These are phyloP conservation scores for Nemania diffusa DNA, from an alignment of 2,329 filamentous ascomycete genomes.

Conservation along the genomic window DNA sequence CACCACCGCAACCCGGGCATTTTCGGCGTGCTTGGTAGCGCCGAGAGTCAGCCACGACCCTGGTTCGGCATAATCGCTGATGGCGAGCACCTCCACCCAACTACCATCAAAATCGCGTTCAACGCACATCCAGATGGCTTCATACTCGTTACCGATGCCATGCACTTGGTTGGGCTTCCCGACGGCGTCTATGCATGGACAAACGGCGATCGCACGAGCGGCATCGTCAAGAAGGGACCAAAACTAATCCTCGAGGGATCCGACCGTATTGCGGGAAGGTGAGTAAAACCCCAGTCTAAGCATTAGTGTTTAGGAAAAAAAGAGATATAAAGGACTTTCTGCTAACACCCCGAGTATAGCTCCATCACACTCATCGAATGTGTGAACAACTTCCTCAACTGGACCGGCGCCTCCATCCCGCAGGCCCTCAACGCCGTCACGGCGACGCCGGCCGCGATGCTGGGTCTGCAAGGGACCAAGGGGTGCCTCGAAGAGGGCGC, in stretches of 20 bases:
- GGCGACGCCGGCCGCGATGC: slow-evolving; percentile 78
- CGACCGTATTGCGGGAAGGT: slow-evolving; percentile 80
- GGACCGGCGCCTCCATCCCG: slow-evolving; percentile 75
- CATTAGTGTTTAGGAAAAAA: not conserved
- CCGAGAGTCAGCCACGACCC: slow-evolving; percentile 68
- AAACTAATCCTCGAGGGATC: slow-evolving; percentile 81
- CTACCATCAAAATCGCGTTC: slow-evolving; percentile 88
- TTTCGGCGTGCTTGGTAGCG: slow-evolving; percentile 83
- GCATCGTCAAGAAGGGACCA: slow-evolving; percentile 75
- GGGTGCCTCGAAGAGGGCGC: slow-evolving; percentile 71
- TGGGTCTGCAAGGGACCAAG: slow-evolving; percentile 74
- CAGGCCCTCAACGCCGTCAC: slow-evolving; percentile 79
- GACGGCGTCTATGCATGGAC: slow-evolving; percentile 90
- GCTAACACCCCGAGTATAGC: slow-evolving; percentile 51
- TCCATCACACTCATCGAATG: slow-evolving; percentile 82
- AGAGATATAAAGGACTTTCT: not conserved
- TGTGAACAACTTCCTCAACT: slow-evolving; percentile 81
- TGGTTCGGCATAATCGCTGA: slow-evolving; percentile 92
- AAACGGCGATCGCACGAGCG: slow-evolving; percentile 70
- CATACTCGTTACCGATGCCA: slow-evolving; percentile 91
- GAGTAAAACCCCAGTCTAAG: slow-evolving; percentile 46
- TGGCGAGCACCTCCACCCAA: slow-evolving; percentile 89
- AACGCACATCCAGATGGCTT: slow-evolving; percentile 86
- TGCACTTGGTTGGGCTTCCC: slow-evolving; percentile 84
- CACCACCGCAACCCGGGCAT: slow-evolving; percentile 92